Percentiles rank a stretch among this genome's conserved stretches.
These are phyloP conservation scores for Fraxinus excelsior DNA, from an alignment of 257 asterid genomes.

Conservation along the genomic window DNA sequence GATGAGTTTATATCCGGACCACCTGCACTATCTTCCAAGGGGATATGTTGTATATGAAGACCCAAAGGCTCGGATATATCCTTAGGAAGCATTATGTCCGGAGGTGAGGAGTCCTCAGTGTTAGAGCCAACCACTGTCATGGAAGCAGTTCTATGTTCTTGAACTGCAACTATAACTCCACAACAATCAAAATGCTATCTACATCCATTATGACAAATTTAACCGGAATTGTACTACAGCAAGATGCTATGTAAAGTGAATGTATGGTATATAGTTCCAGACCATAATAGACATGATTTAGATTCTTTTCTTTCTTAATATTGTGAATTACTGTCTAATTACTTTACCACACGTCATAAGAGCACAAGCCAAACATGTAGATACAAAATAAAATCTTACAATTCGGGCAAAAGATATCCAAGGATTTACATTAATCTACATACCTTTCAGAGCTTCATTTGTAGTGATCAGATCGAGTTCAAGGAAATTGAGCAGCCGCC, in stretches of 20 bases:
- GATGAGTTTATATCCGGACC: constrained; percentile 87
- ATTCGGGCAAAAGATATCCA: neutral
- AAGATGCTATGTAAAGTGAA: neutral
- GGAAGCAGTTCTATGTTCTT: constrained; percentile 82
- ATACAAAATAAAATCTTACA: neutral
- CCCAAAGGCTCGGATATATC: constrained; percentile 92
- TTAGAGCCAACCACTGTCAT: constrained; percentile 78
- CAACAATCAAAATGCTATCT: constrained; percentile 10
- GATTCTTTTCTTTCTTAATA: too few species aligned
- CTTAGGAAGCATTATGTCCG: constrained; percentile 75
- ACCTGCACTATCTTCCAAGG: constrained; percentile 61
- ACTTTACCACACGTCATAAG: neutral
- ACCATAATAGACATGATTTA: neutral
- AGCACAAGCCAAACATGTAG: neutral
- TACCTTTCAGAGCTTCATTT: constrained; percentile 71
- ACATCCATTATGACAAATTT: neutral
- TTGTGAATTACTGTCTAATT: neutral
- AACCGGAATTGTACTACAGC: neutral
- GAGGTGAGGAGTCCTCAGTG: constrained; percentile 82
- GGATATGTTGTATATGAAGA: constrained; percentile 75
- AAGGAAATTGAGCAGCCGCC: constrained; percentile 84
- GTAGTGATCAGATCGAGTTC: constrained; percentile 82
- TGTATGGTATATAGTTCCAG: neutral
- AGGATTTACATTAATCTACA: constrained; percentile 17
- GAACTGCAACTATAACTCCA: constrained; percentile 64